Percentiles rank a stretch among this genome's conserved stretches.
These are phyloP conservation scores for Pseudogymnoascus sp. DNA, from an alignment of 2,329 filamentous ascomycete species.

Conservation along the genomic window DNA sequence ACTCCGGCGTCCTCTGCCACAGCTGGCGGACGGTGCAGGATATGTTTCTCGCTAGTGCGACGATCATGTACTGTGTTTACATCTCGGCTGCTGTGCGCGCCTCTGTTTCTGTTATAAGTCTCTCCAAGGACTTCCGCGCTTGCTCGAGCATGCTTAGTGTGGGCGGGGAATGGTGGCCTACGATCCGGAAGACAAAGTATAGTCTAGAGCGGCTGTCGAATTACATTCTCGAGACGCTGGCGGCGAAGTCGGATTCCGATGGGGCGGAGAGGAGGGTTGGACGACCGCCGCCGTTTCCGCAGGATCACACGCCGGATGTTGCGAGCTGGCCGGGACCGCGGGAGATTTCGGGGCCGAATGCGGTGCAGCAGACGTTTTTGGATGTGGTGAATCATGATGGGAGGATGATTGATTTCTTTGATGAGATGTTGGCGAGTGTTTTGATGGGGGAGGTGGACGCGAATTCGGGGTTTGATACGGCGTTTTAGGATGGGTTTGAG, in stretches of 20 bases:
- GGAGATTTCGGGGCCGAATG: not conserved
- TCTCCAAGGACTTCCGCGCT: constrained; percentile 24
- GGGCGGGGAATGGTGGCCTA: constrained; percentile 34
- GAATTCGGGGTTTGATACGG: no score
- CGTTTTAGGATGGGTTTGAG: no score
- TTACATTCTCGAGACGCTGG: constrained; percentile 5
- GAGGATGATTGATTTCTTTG: constrained; percentile 8
- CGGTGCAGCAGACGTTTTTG: constrained; percentile 2
- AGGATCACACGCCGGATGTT: not conserved
- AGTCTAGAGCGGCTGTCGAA: constrained; percentile 23
- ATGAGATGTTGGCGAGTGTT: not conserved
- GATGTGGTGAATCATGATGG: constrained; percentile 5
- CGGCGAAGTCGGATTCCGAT: not conserved
- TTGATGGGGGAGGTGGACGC: no score
- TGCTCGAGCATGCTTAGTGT: constrained; percentile 32
- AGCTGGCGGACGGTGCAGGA: constrained; percentile 32
- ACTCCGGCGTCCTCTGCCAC: constrained; percentile 26
- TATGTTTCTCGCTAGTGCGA: constrained; percentile 31
- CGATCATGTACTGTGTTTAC: constrained; percentile 32
- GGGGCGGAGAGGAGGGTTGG: not conserved
- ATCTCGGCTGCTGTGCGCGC: constrained; percentile 25
- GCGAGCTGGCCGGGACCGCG: not conserved
- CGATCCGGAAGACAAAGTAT: constrained; percentile 26
- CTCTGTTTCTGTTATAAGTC: constrained; percentile 19
- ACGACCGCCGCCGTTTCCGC: not conserved